Percentiles rank a stretch among this genome's conserved stretches.
Evolutionary conservation across 2,329 filamentous ascomycete genomes (phyloP).

Genomic region (Aspergillus amoenus): DNA sequence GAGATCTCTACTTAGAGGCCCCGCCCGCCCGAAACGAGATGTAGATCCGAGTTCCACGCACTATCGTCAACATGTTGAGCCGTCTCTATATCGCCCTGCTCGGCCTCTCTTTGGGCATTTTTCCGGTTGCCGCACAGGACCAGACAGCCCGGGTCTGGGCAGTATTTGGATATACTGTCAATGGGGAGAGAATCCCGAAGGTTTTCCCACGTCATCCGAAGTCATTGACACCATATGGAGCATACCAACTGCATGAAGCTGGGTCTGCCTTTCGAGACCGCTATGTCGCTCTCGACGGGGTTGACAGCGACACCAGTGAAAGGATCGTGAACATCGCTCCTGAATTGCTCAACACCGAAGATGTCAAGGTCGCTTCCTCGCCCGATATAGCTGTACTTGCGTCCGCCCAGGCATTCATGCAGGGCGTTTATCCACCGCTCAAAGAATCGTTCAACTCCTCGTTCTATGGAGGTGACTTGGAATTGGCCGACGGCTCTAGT

Average conservation of each 20-base stretch:
- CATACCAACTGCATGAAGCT: constrained; percentile 52
- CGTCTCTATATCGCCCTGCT: not conserved
- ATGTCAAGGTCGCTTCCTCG: constrained; percentile 50
- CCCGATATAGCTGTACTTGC: constrained; percentile 50
- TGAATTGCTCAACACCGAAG: constrained; percentile 44
- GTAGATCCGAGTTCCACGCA: not conserved
- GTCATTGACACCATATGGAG: constrained; percentile 54
- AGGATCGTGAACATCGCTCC: constrained; percentile 48
- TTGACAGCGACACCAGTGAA: constrained; percentile 26
- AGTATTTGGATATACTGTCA: constrained; percentile 54
- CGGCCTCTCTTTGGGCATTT: constrained; percentile 6
- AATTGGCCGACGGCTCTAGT: constrained; percentile 50
- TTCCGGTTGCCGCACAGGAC: constrained; percentile 26
- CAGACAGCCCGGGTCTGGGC: constrained; percentile 42
- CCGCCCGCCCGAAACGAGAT: not conserved
- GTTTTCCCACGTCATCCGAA: constrained; percentile 34
- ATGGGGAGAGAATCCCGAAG: constrained; percentile 56
- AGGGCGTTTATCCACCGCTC: constrained; percentile 59
- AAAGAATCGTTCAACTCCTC: constrained; percentile 33
- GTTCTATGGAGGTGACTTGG: constrained; percentile 34
- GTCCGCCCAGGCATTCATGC: constrained; percentile 61
- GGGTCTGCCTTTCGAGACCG: constrained; percentile 54
- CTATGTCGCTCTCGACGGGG: constrained; percentile 45
- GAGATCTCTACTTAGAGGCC: not conserved
- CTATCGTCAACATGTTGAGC: constrained; percentile 9